phyloP scores from a whole-genome alignment of 2,329 filamentous ascomycete genomes.

The Lecanicillium sp. region DNA sequence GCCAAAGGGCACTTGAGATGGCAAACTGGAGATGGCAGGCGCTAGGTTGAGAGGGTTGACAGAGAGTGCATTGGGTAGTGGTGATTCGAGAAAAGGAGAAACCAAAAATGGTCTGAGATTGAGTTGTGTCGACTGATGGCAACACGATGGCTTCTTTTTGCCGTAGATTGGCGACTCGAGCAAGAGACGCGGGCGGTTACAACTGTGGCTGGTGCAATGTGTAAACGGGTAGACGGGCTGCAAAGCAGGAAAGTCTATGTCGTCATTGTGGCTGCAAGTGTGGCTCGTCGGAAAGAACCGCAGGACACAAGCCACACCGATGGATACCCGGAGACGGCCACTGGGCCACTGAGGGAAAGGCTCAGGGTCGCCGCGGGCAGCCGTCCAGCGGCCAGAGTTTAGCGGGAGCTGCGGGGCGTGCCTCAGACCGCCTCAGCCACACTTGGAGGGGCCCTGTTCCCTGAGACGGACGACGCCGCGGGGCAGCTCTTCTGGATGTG shows the following conservation, averaged over 20 bases:
- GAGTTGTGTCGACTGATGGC: background rate
- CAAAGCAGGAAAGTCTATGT: conserved; percentile 7
- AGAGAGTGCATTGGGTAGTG: too few relatives aligned
- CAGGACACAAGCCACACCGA: background rate
- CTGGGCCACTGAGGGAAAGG: background rate
- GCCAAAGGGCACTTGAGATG: background rate
- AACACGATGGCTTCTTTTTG: too few relatives aligned
- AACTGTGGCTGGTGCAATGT: conserved; percentile 9
- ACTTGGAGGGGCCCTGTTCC: conserved; percentile 8
- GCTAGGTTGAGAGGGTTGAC: background rate
- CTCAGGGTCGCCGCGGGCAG: background rate
- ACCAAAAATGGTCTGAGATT: background rate
- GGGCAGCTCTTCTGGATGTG: conserved; percentile 1
- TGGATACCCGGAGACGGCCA: too few relatives aligned
- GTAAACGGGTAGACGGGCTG: too few relatives aligned
- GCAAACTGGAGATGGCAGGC: background rate
- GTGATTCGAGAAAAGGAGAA: too few relatives aligned
- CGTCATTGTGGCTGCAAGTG: conserved; percentile 8
- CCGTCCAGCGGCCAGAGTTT: background rate
- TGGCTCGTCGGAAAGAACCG: conserved; percentile 12
- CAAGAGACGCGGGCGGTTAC: too few relatives aligned
- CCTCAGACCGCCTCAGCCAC: background rate
- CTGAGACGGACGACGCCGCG: background rate
- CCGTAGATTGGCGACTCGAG: too few relatives aligned
- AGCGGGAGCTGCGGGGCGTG: background rate